phyloP scores from a whole-genome alignment of 495 filamentous ascomycete genomes.

The Lepidopterella palustris region DNA sequence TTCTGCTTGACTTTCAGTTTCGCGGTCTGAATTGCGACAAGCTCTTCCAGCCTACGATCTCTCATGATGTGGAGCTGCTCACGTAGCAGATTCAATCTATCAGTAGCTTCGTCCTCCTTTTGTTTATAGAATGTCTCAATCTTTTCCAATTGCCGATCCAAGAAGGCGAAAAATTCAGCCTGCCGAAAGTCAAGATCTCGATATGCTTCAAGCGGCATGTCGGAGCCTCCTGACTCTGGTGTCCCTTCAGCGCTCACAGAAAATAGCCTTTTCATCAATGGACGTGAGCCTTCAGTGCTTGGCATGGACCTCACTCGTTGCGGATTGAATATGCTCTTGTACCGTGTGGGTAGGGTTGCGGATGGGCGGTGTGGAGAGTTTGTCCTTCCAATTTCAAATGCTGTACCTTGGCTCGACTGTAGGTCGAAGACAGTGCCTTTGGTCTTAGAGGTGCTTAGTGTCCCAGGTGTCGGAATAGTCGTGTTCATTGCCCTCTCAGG shows the following conservation, averaged over 20 bases:
- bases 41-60: slow-evolving; percentile 65
- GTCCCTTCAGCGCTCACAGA: slow-evolving; percentile 28
- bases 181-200: slow-evolving; percentile 55
- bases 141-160: slow-evolving; percentile 75
- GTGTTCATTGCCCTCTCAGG: slow-evolving; percentile 25
- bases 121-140: slow-evolving; percentile 76
- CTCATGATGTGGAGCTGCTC: slow-evolving; percentile 85
- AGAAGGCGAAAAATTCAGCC: slow-evolving; percentile 70
- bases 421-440: slow-evolving; percentile 12
- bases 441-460: neutral
- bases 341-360: slow-evolving; percentile 20
- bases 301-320: slow-evolving; percentile 34
- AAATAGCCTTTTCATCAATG: slow-evolving; percentile 40
- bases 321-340: slow-evolving; percentile 29
- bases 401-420: slow-evolving; percentile 27
- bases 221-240: slow-evolving; percentile 29
- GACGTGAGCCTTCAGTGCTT: slow-evolving; percentile 16
- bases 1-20: slow-evolving; percentile 30
- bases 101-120: slow-evolving; percentile 73
- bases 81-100: slow-evolving; percentile 60
- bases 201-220: slow-evolving; percentile 43
- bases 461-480: slow-evolving; percentile 1
- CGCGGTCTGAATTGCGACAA: slow-evolving; percentile 41
- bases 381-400: slow-evolving; percentile 41
- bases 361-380: slow-evolving; percentile 20